These are phyloP conservation scores for Cichorium intybus DNA, from an alignment of 140 eudicot genomes.

Conservation along the genomic window DNA sequence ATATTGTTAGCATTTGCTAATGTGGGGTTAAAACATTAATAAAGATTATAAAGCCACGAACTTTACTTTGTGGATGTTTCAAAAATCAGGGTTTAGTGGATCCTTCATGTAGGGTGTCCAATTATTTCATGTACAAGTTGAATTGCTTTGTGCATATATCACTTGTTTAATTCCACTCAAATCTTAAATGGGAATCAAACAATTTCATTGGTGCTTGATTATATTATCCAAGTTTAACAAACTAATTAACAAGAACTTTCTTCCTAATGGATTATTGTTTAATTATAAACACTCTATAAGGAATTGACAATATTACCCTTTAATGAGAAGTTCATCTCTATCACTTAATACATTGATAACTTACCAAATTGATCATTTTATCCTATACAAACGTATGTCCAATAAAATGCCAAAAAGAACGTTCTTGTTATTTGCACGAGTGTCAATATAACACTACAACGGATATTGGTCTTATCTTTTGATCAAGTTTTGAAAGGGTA, in stretches of 20 bases:
- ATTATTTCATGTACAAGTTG: slow-evolving; percentile 42
- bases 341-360: neutral
- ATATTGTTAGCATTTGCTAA: slow-evolving; percentile 1
- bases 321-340: neutral
- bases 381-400: neutral
- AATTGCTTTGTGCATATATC: slow-evolving; percentile 22
- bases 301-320: neutral
- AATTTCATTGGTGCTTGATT: slow-evolving; percentile 17
- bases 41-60: slow-evolving; percentile 21
- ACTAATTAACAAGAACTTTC: slow-evolving; percentile 17
- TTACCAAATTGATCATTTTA: neutral
- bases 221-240: slow-evolving; percentile 1
- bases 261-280: neutral
- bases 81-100: slow-evolving; percentile 35
- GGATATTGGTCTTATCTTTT: too few relatives aligned
- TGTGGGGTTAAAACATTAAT: slow-evolving; percentile 9
- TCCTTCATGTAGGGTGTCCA: slow-evolving; percentile 41
- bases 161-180: slow-evolving; percentile 31
- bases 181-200: slow-evolving; percentile 22
- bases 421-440: neutral
- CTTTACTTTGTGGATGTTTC: slow-evolving; percentile 22
- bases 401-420: neutral
- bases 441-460: too few relatives aligned
- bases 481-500: too few relatives aligned
- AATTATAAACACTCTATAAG: neutral